Evolutionary conservation across 2,329 filamentous ascomycete species (phyloP).

Genomic region (Xylariaceae sp.): DNA sequence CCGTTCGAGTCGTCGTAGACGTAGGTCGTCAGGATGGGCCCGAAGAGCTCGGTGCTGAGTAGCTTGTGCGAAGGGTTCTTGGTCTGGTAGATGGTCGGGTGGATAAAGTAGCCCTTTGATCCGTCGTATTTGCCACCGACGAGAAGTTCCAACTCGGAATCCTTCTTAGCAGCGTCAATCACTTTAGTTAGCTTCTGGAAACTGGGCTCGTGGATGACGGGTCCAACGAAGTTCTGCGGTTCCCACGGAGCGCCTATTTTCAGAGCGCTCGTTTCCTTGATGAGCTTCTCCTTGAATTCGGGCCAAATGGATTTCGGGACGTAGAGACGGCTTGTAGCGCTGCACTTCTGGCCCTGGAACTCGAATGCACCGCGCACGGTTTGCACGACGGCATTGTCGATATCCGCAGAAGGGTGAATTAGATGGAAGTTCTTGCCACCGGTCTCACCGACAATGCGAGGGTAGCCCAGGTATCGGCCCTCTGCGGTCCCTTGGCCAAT

Average conservation of each 20-base stretch:
- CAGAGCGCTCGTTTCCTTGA: slow-evolving; percentile 64
- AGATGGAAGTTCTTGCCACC: slow-evolving; percentile 94
- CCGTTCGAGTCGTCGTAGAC: slow-evolving; percentile 67
- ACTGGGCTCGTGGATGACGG: slow-evolving; percentile 76
- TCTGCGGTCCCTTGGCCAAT: slow-evolving; percentile 79
- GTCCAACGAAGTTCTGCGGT: slow-evolving; percentile 77
- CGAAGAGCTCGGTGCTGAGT: slow-evolving; percentile 73
- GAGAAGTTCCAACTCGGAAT: slow-evolving; percentile 67
- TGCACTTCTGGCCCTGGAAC: slow-evolving; percentile 90
- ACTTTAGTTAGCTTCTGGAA: slow-evolving; percentile 76
- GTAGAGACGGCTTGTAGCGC: slow-evolving; percentile 76
- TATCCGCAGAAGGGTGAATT: slow-evolving; percentile 70
- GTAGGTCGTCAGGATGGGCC: slow-evolving; percentile 49
- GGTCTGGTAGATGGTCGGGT: slow-evolving; percentile 77
- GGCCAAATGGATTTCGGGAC: slow-evolving; percentile 72
- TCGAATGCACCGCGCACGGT: slow-evolving; percentile 86
- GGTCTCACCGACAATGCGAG: slow-evolving; percentile 84
- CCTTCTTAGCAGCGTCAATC: slow-evolving; percentile 76
- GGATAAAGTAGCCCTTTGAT: slow-evolving; percentile 75
- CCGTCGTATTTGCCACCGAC: slow-evolving; percentile 74
- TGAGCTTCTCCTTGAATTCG: slow-evolving; percentile 63
- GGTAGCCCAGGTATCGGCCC: slow-evolving; percentile 79
- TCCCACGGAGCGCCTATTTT: slow-evolving; percentile 65
- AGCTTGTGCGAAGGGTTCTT: slow-evolving; percentile 70
- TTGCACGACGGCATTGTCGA: slow-evolving; percentile 74